A percentile compares a stretch with the other conserved stretches of the same genome.
Evolutionary conservation across 2,329 filamentous ascomycete genomes (phyloP).

Genomic region (Aureobasidium sp.): DNA sequence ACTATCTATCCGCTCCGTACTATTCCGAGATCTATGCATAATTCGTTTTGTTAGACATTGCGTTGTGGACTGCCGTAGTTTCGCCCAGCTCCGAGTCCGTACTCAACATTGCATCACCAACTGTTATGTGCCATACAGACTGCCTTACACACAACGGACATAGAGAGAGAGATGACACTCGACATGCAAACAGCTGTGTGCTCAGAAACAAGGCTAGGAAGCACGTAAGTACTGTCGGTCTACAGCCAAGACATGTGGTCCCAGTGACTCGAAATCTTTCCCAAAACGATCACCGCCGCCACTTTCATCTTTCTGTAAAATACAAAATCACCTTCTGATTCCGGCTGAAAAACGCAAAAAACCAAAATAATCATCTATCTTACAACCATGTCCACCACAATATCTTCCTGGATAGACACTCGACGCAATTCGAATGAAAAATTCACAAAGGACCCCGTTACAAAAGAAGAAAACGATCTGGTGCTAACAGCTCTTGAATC

Average conservation of each 20-base stretch:
- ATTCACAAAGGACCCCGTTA: not conserved
- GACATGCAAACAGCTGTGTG: not conserved
- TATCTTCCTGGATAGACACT: not conserved
- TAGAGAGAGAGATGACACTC: no score
- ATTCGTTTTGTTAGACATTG: no score
- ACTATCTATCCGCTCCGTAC: no score
- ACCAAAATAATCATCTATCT: not conserved
- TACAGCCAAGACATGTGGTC: not conserved
- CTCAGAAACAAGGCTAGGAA: not conserved
- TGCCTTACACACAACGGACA: no score
- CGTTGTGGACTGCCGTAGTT: no score
- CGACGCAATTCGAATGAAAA: not conserved
- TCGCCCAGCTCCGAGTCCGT: not conserved
- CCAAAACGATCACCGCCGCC: slow-evolving; percentile 1
- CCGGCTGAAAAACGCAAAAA: no score
- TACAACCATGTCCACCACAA: not conserved
- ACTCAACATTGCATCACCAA: not conserved
- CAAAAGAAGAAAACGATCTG: not conserved
- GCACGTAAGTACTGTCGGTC: not conserved
- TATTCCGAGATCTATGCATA: no score
- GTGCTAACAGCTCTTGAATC: not conserved
- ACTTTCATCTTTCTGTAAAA: no score
- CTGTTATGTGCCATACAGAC: no score
- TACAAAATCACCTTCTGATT: not conserved
- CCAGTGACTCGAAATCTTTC: not conserved